Percentiles rank a stretch among this genome's conserved stretches.
Evolutionary conservation across 805 yeast genomes (phyloP).

Genomic region (Blastobotrys robertii): DNA sequence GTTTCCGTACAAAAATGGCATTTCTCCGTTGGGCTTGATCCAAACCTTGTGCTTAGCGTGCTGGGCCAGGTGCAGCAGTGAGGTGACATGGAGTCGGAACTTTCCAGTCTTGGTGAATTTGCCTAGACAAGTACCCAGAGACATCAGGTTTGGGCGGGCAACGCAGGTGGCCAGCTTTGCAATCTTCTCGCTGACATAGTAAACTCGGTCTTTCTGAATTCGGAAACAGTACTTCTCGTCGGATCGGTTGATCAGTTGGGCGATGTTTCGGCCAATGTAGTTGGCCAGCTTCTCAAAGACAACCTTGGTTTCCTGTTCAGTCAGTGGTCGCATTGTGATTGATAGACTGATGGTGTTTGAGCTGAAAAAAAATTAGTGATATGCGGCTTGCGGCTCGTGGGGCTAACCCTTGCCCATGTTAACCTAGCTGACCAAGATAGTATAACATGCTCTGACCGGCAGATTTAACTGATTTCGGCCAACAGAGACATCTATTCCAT

Average conservation of each 20-base stretch:
- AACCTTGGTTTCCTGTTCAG: slow-evolving; percentile 94
- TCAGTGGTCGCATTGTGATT: slow-evolving; percentile 71
- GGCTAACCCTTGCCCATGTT: too few species aligned
- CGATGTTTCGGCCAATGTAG: slow-evolving; percentile 92
- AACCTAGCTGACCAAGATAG: too few species aligned
- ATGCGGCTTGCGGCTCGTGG: too few species aligned
- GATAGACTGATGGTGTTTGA: neutral
- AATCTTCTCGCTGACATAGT: slow-evolving; percentile 74
- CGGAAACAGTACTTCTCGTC: slow-evolving; percentile 91
- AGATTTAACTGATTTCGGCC: too few species aligned
- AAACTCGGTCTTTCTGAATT: slow-evolving; percentile 91
- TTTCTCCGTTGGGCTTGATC: slow-evolving; percentile 96
- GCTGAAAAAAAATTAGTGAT: neutral
- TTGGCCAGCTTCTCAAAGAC: slow-evolving; percentile 94
- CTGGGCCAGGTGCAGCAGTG: slow-evolving; percentile 71
- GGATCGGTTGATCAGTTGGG: slow-evolving; percentile 69
- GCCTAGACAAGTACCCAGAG: slow-evolving; percentile 88
- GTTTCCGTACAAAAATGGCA: slow-evolving; percentile 96
- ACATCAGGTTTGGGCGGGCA: slow-evolving; percentile 82
- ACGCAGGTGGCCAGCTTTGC: slow-evolving; percentile 86
- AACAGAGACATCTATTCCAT: too few species aligned
- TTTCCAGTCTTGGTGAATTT: slow-evolving; percentile 97
- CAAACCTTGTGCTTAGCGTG: slow-evolving; percentile 90
- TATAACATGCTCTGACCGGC: too few species aligned
- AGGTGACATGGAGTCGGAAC: slow-evolving; percentile 90